Evolutionary conservation across 768 basidiomycete genomes (phyloP).

Genomic region (Cystobasidiopsis lactophilus): DNA sequence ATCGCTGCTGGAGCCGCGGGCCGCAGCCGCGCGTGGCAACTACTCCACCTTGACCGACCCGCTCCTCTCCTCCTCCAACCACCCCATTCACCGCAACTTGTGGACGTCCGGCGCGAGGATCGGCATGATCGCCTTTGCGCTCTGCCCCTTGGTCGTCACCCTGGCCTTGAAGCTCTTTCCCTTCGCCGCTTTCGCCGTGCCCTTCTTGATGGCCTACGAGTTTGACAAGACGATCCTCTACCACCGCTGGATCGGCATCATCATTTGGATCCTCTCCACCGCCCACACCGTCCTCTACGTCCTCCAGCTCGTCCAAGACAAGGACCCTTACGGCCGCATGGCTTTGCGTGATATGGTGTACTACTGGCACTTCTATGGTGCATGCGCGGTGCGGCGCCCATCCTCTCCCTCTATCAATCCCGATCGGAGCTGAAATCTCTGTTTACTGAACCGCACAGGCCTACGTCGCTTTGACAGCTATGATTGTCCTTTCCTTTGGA

Average conservation of each 20-base stretch:
- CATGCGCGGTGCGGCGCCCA: constrained; percentile 26
- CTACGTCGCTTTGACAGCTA: constrained; percentile 34
- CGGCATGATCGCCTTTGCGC: constrained; percentile 48
- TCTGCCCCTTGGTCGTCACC: constrained; percentile 46
- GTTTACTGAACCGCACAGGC: too few relatives aligned
- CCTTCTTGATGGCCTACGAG: constrained; percentile 39
- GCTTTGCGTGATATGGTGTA: constrained; percentile 34
- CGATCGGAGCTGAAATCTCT: too few relatives aligned
- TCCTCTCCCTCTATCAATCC: too few relatives aligned
- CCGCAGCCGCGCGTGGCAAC: constrained; percentile 8
- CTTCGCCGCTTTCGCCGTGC: constrained; percentile 46
- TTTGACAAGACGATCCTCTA: constrained; percentile 54
- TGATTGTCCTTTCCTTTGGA: constrained; percentile 34
- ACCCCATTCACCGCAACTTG: constrained; percentile 42
- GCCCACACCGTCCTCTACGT: constrained; percentile 48
- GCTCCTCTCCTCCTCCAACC: constrained; percentile 30
- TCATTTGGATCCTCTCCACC: constrained; percentile 43
- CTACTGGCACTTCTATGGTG: constrained; percentile 42
- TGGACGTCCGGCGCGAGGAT: constrained; percentile 47
- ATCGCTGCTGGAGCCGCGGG: neutral
- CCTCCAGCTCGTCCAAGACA: constrained; percentile 39
- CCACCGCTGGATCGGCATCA: constrained; percentile 47
- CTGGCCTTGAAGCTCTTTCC: constrained; percentile 48
- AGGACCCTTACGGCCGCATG: constrained; percentile 21
- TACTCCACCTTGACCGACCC: constrained; percentile 21